These are phyloP conservation scores for Penicillium sumatraense DNA, from an alignment of 2,329 filamentous ascomycete genomes.

Conservation along the genomic window DNA sequence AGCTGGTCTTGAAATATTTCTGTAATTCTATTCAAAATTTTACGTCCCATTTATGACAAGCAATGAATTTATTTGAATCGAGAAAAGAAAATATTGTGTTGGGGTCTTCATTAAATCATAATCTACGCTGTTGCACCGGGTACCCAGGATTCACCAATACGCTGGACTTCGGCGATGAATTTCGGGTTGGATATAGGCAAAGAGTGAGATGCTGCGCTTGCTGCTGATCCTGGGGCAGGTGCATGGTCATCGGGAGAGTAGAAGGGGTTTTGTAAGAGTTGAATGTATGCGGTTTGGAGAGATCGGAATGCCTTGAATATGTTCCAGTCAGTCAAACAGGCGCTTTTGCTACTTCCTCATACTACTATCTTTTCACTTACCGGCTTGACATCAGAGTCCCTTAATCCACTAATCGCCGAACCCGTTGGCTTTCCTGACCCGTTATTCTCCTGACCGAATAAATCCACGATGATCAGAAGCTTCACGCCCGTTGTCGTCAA, in stretches of 20 bases:
- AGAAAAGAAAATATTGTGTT: too few relatives aligned
- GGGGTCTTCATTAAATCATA: neutral
- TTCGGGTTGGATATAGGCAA: conserved; percentile 78
- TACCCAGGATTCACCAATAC: conserved; percentile 83
- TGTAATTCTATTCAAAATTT: conserved; percentile 44
- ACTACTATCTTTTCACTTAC: conserved; percentile 52
- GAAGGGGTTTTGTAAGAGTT: conserved; percentile 90
- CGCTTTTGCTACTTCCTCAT: neutral
- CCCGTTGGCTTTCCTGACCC: conserved; percentile 37
- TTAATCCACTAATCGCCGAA: conserved; percentile 64
- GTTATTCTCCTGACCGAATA: conserved; percentile 68
- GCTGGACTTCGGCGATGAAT: conserved; percentile 81
- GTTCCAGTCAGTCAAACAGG: conserved; percentile 4
- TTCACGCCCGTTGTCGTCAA: conserved; percentile 94
- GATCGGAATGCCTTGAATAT: conserved; percentile 74
- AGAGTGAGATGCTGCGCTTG: conserved; percentile 47
- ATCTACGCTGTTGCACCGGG: conserved; percentile 72
- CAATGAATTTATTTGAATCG: conserved; percentile 58
- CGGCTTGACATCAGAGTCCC: conserved; percentile 85
- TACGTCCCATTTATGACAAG: conserved; percentile 30
- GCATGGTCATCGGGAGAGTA: conserved; percentile 85
- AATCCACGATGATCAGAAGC: conserved; percentile 88
- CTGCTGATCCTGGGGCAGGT: conserved; percentile 57
- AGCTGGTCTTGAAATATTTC: conserved; percentile 33
- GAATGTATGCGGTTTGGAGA: conserved; percentile 89